Base-by-base conservation (phyloP, 106 monocot species). In the Triglochin maritima region DNA sequence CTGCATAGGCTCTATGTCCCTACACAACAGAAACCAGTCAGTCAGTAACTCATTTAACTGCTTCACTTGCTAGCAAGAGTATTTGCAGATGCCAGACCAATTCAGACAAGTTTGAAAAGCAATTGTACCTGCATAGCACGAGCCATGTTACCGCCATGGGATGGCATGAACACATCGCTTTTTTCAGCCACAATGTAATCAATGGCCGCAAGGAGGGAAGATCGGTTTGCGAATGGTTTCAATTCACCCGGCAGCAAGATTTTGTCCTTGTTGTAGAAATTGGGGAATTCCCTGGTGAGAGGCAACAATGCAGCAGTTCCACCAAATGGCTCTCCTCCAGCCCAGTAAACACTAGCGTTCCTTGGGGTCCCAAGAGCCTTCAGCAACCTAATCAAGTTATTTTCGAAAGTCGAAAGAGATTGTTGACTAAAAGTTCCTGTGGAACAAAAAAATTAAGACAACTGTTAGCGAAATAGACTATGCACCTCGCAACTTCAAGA, bases 81-180 rank as follows among this genome's bases (percentile, higher is more conserved):
- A 0, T 29, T 29, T 29, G 29, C 29, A 29, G 29, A 46, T 13
- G 29, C 54, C 50, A 46, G 43, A 43, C 4, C 47, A 12, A 29
- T n/a, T 41, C 8, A 50, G 65, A 49, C 13, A 46, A 14, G 12
- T 12, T 29, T 29, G 29, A 29, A 29, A 58, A n/a, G 16, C 5
- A 5, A n/a, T 15, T 15, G 17, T 69, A 79, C 80, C 80, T 80
- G 74, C 42, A 81, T 76, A 68, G 86, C 71, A 72, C 81, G 89
- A 45, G 74, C 89, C 93, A 94, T 94, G 74, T 89, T 94, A 47
- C 93, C 93, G 3, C 93, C 93, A 50, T 94, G 93, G 7, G 93
- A 94, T 6, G 93, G 86, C 89, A 94, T 89, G 80, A 94, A 94
- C 16, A 86, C 86, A 59, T 94, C 72, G 51, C 89, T 89, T 60